Base-by-base conservation (phyloP, 805 yeast genomes). In the Ogataea saltuana region DNA sequence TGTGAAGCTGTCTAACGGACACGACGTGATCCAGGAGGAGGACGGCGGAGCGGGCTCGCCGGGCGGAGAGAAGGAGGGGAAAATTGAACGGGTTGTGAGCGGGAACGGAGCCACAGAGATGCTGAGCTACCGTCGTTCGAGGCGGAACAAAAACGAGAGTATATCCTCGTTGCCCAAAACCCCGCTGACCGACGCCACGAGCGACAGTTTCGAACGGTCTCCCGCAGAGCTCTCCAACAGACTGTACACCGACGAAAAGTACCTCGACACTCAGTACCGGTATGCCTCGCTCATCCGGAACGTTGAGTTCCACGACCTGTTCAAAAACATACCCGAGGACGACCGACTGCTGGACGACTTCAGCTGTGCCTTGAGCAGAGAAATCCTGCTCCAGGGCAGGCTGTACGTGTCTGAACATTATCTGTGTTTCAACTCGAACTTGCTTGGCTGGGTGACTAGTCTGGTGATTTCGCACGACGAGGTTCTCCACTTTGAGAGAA, bases 371-470 rank as follows among this genome's bases (percentile, higher is more conserved):
- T 67, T 91, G 42, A 84, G 90, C 50, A 72, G 88, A 48, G 98
- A 91, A 50, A 87, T 89, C 37, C 69, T 91, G 23, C 67, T 88
- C 8, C 97, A 93, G 58, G 99, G 99, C 3, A 71, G 95, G 39
- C 55, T 93, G 20, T 93, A 87, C 59, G 74, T 93, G 7, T 78
- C 95, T 15, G 90, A 87, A 50, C 75, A 76, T 40, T 80, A 83
- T 56, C 59, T 91, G 4, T 88, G 97, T 59, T 93, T 93, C 72
- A 83, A 88, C 59, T 85, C 97, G 6, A 85, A 84, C 53, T 70
- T 93, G 29, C 67, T 91, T 33, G 97, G 96, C 1, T 90, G 97
- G 96, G 85, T 88, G 9, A 88, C 97, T 8, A 85, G 78, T 50
- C 67, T 90, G 28, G 76, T 84, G 3, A 74, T 93, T 15, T 81